Evolutionary conservation across 2,329 filamentous ascomycete species (phyloP).

Genomic region (Elsinoe arachidis): DNA sequence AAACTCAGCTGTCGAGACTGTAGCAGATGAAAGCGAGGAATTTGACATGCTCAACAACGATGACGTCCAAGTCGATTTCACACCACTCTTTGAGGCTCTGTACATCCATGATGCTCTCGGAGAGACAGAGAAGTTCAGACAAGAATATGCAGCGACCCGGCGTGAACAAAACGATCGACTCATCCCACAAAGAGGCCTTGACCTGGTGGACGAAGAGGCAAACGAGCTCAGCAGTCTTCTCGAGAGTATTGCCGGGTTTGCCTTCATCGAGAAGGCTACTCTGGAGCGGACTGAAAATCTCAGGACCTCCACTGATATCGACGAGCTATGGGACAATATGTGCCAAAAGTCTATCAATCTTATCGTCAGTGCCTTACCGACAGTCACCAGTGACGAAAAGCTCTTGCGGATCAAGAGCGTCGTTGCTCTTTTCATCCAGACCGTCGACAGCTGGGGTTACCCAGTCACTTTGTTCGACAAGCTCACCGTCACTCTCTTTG

Average conservation of each 20-base stretch:
- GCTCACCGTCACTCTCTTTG: slow-evolving; percentile 80
- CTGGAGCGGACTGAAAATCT: slow-evolving; percentile 80
- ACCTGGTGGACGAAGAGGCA: slow-evolving; percentile 72
- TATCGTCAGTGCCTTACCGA: slow-evolving; percentile 67
- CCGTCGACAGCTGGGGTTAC: slow-evolving; percentile 95
- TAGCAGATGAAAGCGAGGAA: slow-evolving; percentile 90
- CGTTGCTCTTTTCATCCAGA: slow-evolving; percentile 90
- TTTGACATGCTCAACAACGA: slow-evolving; percentile 95
- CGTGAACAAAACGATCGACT: slow-evolving; percentile 86
- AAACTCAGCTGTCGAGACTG: slow-evolving; percentile 91
- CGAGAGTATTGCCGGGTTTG: slow-evolving; percentile 91
- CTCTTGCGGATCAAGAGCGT: slow-evolving; percentile 92
- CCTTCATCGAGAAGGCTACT: slow-evolving; percentile 90
- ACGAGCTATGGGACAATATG: slow-evolving; percentile 98
- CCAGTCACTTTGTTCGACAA: slow-evolving; percentile 71
- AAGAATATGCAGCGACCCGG: slow-evolving; percentile 85
- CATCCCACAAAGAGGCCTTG: slow-evolving; percentile 60
- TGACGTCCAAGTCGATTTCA: slow-evolving; percentile 88
- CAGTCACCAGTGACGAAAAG: slow-evolving; percentile 79
- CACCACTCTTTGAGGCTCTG: slow-evolving; percentile 84
- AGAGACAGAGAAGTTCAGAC: slow-evolving; percentile 81
- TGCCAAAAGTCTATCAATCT: slow-evolving; percentile 77
- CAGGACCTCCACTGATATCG: slow-evolving; percentile 78
- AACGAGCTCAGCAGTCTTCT: slow-evolving; percentile 79
- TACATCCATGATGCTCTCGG: slow-evolving; percentile 95